Evolutionary conservation across 352 stramenopile species (phyloP), one percentile per base, ranked within the genome.

Genomic region (Phytophthora ohioensis): DNA sequence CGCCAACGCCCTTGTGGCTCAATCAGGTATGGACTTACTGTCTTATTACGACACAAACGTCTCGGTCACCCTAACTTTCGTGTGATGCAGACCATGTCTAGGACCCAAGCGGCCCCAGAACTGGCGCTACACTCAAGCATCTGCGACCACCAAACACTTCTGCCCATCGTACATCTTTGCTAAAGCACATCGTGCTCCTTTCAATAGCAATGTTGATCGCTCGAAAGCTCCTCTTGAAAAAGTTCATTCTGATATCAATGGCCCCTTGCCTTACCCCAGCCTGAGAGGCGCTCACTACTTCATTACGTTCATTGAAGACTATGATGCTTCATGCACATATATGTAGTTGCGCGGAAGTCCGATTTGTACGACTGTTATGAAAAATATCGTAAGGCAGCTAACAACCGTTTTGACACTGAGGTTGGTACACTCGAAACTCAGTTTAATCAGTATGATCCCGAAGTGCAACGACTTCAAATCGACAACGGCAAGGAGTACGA

Each of bases 251-350:
- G 11, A 49, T 49, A 32, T 49, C 11, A 64, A 64, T 55, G 17
- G 11, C 2, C 56, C 43, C 43, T 64, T 64, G 43, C 17, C 43
- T 47, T 64, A 54, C 11, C 56, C 31, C 9, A 55, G 21, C 32
- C 30, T 64, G 9, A 64, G 43, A 30, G 56, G 17, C 8, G n/a
- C 17, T 47, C 56, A 55, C 42, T 64, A 46, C 34, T 39, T 64
- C 56, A 63, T 64, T n/a, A 64, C 17, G 5, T 47, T 64, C 32
- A 55, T 54, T 27, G 56, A 63, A 7, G 42, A 46, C 56, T 55
- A 47, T 64, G 42, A 17, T 43, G 56, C 2, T 64, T 64, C 10
- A 46, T 47, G n/a, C 13, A 49, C 21, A 6, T 57, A 1, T 57
- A 57, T 10, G 51, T 46, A 5, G 51, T 57, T 4, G 5, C 8